These are phyloP conservation scores for Xylaria curta DNA, from an alignment of 495 filamentous ascomycete species.

Conservation along the genomic window DNA sequence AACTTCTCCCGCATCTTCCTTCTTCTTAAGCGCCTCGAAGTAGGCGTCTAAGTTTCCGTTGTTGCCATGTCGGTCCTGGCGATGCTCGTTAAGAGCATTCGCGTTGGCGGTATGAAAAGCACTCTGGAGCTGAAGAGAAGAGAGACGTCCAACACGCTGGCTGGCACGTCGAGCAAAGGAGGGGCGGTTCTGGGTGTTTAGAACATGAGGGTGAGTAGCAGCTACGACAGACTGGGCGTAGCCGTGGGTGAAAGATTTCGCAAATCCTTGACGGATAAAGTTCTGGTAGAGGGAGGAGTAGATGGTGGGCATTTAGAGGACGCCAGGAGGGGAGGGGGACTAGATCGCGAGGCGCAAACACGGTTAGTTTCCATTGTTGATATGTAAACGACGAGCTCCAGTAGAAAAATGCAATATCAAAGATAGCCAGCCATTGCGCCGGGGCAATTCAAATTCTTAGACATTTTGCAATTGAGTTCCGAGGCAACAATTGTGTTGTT, in stretches of 20 bases:
- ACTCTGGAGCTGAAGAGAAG: constrained; percentile 72
- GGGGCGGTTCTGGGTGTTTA: constrained; percentile 69
- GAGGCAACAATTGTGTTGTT: background rate
- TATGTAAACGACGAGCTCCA: background rate
- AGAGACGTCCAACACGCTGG: constrained; percentile 62
- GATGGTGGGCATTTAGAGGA: constrained; percentile 67
- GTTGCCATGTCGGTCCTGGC: constrained; percentile 48
- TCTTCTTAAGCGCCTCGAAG: constrained; percentile 84
- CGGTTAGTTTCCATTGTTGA: constrained; percentile 7
- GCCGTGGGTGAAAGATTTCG: constrained; percentile 95
- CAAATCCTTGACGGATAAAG: constrained; percentile 95
- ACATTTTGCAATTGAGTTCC: background rate
- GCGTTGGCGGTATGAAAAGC: constrained; percentile 66
- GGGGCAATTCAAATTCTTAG: background rate
- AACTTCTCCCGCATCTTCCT: constrained; percentile 67
- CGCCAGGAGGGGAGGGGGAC: constrained; percentile 51
- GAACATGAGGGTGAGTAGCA: constrained; percentile 82
- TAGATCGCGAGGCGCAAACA: constrained; percentile 27
- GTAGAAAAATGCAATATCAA: background rate
- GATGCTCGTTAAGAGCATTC: constrained; percentile 45
- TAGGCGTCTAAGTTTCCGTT: constrained; percentile 77
- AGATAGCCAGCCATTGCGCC: background rate
- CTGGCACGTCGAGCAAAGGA: constrained; percentile 58
- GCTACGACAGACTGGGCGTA: constrained; percentile 98
- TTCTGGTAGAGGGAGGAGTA: constrained; percentile 70